Conservation (phyloP, 2,329 filamentous ascomycete genomes). For the Zelopaecilomyces penicillatus region DNA sequence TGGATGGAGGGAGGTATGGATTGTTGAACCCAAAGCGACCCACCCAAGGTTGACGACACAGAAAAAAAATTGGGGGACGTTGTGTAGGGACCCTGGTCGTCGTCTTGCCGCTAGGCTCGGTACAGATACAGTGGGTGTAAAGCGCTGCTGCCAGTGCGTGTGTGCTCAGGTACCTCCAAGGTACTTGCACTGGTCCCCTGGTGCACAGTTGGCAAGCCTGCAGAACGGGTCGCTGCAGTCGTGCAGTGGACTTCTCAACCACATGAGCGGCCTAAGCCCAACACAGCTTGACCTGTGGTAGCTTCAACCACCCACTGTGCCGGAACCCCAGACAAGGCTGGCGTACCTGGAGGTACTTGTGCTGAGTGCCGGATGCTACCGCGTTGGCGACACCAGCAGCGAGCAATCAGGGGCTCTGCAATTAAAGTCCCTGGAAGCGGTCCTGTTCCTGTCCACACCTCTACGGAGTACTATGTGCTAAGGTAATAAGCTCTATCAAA, state of each 20-base stretch:
- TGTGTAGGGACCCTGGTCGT: constrained; percentile 9
- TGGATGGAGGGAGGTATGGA: constrained; percentile 15
- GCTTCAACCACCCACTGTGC: constrained; percentile 1
- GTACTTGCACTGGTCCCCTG: too few species aligned
- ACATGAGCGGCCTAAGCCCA: constrained; percentile 13
- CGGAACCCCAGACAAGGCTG: not conserved
- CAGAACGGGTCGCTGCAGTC: constrained; percentile 8
- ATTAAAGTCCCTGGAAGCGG: too few species aligned
- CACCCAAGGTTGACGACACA: constrained; percentile 22
- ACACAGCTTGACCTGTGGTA: constrained; percentile 5
- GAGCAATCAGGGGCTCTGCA: too few species aligned
- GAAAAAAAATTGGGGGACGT: constrained; percentile 27
- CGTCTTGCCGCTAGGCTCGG: too few species aligned
- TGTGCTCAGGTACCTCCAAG: too few species aligned
- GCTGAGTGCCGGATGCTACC: too few species aligned
- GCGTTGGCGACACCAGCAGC: too few species aligned
- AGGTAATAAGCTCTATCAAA: too few species aligned
- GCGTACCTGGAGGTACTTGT: too few species aligned
- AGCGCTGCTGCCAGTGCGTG: constrained; percentile 1
- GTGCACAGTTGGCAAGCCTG: not conserved
- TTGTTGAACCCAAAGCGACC: constrained; percentile 27
- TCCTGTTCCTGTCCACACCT: too few species aligned
- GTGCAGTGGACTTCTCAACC: constrained; percentile 15
- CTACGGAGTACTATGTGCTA: too few species aligned
- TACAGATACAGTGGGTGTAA: constrained; percentile 2